Conservation (phyloP, 352 stramenopile species). For the Globisporangium middletonii region DNA sequence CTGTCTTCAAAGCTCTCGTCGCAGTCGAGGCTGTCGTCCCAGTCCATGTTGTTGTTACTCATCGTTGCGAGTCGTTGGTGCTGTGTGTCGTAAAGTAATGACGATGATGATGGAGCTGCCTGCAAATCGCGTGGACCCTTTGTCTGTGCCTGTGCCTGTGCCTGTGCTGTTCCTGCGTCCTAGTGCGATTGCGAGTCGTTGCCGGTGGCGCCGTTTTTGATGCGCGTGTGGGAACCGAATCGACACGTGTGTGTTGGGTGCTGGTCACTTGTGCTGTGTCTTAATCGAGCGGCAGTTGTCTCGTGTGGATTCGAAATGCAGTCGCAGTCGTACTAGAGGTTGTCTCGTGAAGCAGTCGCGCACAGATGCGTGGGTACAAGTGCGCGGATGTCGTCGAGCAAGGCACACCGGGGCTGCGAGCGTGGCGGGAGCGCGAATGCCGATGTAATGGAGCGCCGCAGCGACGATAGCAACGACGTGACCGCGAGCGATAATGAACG, state of each 20-base stretch:
- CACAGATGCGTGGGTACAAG: no score
- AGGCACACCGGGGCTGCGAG: no score
- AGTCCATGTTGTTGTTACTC: slow-evolving; percentile 33
- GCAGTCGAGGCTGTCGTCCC: slow-evolving; percentile 64
- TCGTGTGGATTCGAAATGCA: no score
- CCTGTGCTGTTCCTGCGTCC: background rate
- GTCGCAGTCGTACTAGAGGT: background rate
- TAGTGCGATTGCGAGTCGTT: background rate
- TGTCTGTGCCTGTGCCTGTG: background rate
- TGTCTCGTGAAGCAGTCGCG: no score
- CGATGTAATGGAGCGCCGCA: background rate
- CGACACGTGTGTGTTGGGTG: background rate
- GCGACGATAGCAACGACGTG: background rate
- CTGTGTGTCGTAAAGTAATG: background rate
- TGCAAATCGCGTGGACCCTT: background rate
- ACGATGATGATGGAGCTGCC: background rate
- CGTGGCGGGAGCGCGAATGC: background rate
- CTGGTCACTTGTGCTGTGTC: background rate
- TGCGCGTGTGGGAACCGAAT: background rate
- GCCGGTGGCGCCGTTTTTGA: background rate
- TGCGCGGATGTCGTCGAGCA: no score
- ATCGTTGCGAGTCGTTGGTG: background rate
- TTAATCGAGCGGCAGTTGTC: background rate
- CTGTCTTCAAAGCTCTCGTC: slow-evolving; percentile 76
- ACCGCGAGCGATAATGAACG: background rate